Base-by-base conservation (phyloP, 2,329 filamentous ascomycete genomes). In the Exophiala dermatitidis region DNA sequence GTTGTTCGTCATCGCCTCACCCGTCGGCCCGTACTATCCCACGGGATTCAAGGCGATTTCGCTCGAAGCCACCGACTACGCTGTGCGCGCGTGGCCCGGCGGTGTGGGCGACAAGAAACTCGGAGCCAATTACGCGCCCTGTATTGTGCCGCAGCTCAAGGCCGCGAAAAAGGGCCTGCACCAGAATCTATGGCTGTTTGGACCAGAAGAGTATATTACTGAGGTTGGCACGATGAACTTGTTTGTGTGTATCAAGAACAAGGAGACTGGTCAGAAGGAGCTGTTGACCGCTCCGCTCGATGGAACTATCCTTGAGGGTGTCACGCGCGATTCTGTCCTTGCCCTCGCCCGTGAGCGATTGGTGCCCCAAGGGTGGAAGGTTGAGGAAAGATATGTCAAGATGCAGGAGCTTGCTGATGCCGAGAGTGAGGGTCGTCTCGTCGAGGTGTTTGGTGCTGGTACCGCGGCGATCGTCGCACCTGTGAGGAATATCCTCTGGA, bases 181-280 rank as follows among this genome's bases (percentile, higher is more conserved):
- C 74, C 93, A 98, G 77, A 98, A 97, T 73, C 79, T 98, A 50
- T 98, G 93, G 93, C 76, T 98, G 32, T 98, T 97, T 68, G 90
- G 90, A 41, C 85, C 94, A 67, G 89, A 97, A 71, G 89, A 97
- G 70, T 95, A 85, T 66, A 85, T 97, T 54, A 98, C 93, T 44
- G 93, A 98, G 73, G 93, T 96, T 52, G 93, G 93, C 66, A 97
- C 93, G 53, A 98, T 98, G 93, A 98, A 98, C 74, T 83, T 98
- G 69, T 98, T 97, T 66, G 85, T 86, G 32, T 90, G 86, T 40
- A 73, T 97, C 64, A 83, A 83, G 74, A 83, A 94, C 76, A 88
- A 87, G 77, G 79, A 87, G 70, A 93, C 89, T 8, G 93, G 91
- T 5, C 81, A 90, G 74, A 91, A 90, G 67, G 90, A 96, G 76